Evolutionary conservation across 495 filamentous ascomycete genomes (phyloP).

Genomic region (Durotheca rogersii): DNA sequence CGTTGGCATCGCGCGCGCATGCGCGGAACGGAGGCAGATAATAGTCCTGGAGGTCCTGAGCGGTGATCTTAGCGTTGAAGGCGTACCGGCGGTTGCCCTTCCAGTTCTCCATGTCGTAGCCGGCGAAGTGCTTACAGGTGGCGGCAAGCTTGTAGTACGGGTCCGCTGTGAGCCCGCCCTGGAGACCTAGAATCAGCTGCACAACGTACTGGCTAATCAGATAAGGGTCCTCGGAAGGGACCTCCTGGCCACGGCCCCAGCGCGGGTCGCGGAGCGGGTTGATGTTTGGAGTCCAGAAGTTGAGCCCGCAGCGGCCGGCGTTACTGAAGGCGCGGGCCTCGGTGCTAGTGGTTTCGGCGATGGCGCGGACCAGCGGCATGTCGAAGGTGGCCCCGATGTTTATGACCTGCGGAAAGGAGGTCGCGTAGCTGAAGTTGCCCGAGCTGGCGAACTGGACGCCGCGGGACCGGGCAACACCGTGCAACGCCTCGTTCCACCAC

Average conservation of each 20-base stretch:
- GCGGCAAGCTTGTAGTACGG: conserved; percentile 52
- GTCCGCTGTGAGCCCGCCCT: conserved; percentile 50
- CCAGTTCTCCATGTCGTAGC: conserved; percentile 64
- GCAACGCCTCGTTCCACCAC: conserved; percentile 57
- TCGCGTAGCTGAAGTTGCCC: conserved; percentile 58
- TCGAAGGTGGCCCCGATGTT: conserved; percentile 61
- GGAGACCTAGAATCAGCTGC: conserved; percentile 59
- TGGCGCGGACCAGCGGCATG: conserved; percentile 57
- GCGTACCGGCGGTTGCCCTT: conserved; percentile 52
- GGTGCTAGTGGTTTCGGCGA: conserved; percentile 58
- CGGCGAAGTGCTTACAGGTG: conserved; percentile 64
- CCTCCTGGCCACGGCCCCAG: conserved; percentile 65
- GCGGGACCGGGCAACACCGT: conserved; percentile 54
- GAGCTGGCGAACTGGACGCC: conserved; percentile 53
- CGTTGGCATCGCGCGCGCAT: conserved; percentile 56
- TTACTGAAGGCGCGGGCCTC: conserved; percentile 66
- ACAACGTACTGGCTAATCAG: conserved; percentile 57
- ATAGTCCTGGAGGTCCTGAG: conserved; percentile 59
- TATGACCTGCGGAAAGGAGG: conserved; percentile 63
- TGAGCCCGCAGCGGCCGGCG: conserved; percentile 52
- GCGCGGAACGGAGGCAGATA: conserved; percentile 53
- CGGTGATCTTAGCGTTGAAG: conserved; percentile 56
- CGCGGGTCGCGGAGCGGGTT: conserved; percentile 62
- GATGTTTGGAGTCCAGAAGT: conserved; percentile 66
- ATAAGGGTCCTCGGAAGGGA: conserved; percentile 62